Evolutionary conservation across 2,329 filamentous ascomycete genomes (phyloP).

Genomic region (Penicillium sp.): DNA sequence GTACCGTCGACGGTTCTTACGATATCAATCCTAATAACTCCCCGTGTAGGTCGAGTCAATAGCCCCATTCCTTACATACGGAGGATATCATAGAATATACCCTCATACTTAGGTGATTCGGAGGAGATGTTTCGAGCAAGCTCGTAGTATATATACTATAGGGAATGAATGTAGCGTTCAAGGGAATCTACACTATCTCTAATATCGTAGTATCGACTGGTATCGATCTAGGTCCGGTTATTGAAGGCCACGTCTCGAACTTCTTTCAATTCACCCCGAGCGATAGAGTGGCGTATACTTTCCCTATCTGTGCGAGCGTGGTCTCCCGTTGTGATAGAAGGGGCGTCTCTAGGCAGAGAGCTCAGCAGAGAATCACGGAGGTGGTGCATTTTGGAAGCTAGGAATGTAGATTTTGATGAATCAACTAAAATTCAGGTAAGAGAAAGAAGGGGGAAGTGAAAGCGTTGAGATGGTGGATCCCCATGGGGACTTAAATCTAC

Average conservation of each 20-base stretch:
- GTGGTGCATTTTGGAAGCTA: constrained; percentile 9
- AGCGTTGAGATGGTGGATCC: too few species aligned
- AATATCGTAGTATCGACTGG: constrained; percentile 15
- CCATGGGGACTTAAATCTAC: too few species aligned
- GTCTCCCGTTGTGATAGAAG: background rate
- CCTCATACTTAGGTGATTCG: constrained; percentile 20
- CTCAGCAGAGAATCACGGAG: constrained; percentile 16
- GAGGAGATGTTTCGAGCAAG: constrained; percentile 12
- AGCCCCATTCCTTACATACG: constrained; percentile 22
- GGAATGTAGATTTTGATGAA: too few species aligned
- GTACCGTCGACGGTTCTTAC: constrained; percentile 23
- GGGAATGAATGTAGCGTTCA: constrained; percentile 15
- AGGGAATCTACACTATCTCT: constrained; percentile 20
- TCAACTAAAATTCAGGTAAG: too few species aligned
- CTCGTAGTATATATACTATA: constrained; percentile 27
- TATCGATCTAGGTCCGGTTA: constrained; percentile 16
- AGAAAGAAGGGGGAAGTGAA: too few species aligned
- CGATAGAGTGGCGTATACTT: background rate
- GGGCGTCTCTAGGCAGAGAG: constrained; percentile 9
- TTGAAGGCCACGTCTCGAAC: constrained; percentile 9
- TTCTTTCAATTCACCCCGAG: constrained; percentile 6
- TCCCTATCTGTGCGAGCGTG: background rate
- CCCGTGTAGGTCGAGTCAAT: constrained; percentile 14
- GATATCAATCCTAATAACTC: constrained; percentile 19
- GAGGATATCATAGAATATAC: constrained; percentile 24